A percentile compares a stretch with the other conserved stretches of the same genome.
Evolutionary conservation across 805 yeast genomes (phyloP).

Genomic region (Lipomyces sp.): DNA sequence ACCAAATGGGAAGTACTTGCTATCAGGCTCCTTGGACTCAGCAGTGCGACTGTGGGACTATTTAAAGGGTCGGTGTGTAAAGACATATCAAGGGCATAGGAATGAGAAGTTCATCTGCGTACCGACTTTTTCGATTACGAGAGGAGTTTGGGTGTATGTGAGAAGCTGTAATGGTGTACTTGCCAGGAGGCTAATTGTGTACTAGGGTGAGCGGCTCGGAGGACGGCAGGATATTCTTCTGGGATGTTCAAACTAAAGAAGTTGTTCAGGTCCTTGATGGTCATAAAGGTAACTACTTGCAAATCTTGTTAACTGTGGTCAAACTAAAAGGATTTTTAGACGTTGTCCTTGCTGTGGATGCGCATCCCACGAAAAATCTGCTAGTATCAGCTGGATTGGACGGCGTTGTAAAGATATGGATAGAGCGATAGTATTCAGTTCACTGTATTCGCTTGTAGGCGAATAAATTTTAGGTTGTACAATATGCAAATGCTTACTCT

Average conservation of each 20-base stretch:
- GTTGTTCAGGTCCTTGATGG: constrained; percentile 47
- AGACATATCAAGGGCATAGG: constrained; percentile 56
- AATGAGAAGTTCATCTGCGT: constrained; percentile 59
- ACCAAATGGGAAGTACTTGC: constrained; percentile 82
- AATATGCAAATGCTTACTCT: background rate
- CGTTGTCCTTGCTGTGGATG: constrained; percentile 38
- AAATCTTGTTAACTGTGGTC: background rate
- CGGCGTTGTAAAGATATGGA: constrained; percentile 27
- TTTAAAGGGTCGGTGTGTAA: constrained; percentile 76
- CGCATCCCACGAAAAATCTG: constrained; percentile 35
- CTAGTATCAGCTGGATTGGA: constrained; percentile 38
- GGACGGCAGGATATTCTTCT: constrained; percentile 56
- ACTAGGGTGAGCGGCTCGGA: constrained; percentile 68
- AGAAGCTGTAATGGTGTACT: too few species aligned
- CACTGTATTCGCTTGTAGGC: background rate
- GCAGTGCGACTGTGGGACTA: constrained; percentile 85
- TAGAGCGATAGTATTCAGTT: constrained; percentile 6
- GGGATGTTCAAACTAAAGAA: constrained; percentile 70
- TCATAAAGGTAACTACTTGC: constrained; percentile 30
- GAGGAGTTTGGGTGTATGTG: constrained; percentile 49
- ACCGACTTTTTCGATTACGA: constrained; percentile 54
- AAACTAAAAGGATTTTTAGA: constrained; percentile 11
- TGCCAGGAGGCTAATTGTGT: background rate
- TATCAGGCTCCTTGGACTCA: constrained; percentile 84
- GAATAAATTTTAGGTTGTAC: too few species aligned